Conservation (phyloP, 1,139 yeast genomes). For the Suhomyces bokatorum region DNA sequence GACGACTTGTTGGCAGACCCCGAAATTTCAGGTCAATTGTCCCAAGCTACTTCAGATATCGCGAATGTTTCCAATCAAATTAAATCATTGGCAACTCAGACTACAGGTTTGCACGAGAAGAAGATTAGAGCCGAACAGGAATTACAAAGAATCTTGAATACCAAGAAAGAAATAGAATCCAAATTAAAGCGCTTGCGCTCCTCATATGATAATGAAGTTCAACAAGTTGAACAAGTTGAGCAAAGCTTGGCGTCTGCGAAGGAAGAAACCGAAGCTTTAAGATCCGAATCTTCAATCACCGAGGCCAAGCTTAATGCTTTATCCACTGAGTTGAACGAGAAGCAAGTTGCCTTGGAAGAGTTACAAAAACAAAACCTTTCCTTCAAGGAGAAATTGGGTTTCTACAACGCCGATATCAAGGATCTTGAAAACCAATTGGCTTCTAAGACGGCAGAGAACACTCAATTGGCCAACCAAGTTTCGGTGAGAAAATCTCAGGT, state of each 20-base stretch:
- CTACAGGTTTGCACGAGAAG: constrained; percentile 67
- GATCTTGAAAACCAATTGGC: constrained; percentile 59
- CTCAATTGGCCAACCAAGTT: constrained; percentile 60
- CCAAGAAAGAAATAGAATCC: constrained; percentile 69
- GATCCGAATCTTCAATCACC: constrained; percentile 73
- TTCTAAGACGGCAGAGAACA: constrained; percentile 51
- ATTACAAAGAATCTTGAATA: constrained; percentile 58
- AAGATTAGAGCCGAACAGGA: constrained; percentile 78
- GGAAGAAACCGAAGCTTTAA: constrained; percentile 69
- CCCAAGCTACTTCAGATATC: constrained; percentile 79
- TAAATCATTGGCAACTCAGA: constrained; percentile 73
- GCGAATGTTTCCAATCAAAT: constrained; percentile 88
- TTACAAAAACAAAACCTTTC: constrained; percentile 66
- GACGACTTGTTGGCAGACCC: constrained; percentile 59
- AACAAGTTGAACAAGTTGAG: constrained; percentile 73
- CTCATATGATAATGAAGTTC: constrained; percentile 77
- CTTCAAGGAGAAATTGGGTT: constrained; percentile 67
- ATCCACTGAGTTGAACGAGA: constrained; percentile 63
- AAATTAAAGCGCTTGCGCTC: constrained; percentile 66
- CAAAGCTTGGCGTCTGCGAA: constrained; percentile 55
- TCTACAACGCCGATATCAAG: constrained; percentile 64
- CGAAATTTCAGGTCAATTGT: constrained; percentile 63
- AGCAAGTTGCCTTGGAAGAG: constrained; percentile 59
- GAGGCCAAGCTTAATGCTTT: constrained; percentile 81
- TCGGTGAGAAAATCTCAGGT: constrained; percentile 71